Base-by-base conservation (phyloP, 1,284 basidiomycete species). In the Phlebopus sp. region DNA sequence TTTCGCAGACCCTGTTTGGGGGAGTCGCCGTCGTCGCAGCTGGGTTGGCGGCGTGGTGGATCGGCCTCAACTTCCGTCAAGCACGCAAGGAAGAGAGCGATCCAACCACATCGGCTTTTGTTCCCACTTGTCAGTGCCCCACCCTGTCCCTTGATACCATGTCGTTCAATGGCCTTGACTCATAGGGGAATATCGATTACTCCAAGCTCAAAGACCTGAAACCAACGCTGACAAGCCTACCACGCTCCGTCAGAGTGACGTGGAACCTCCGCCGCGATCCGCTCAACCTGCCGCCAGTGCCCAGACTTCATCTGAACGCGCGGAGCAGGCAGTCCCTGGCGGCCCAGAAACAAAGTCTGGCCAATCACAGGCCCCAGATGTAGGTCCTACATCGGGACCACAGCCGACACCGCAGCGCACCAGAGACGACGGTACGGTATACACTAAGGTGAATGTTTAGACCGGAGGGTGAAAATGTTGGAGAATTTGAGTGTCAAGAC, bases 171-270 rank as follows among this genome's bases (percentile, higher is more conserved):
- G 27, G n/a, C 19, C 30, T 27, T 7, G 14, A 5, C 15, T 23
- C 3, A 5, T 30, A 60, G 59, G 57, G 62, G 58, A 60, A 45
- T 44, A 52, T 36, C 59, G 59, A 13, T 51, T 64, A 19, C 15
- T 52, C n/a, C 49, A 60, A 34, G 58, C 57, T 0, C 59, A 63
- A 14, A 46, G 44, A 27, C 38, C 35, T 2, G 46, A 36, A 8
- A 46, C 57, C 18, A 61, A 59, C 15, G 48, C 56, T 0, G 43
- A 31, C 19, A 52, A 30, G 44, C 60, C 62, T 10, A 15, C 39
- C 5, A 49, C 37, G 25, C 40, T 31, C 5, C 32, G 4, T 14
- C 19, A 43, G 9, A 15, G 23, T 18, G 21, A 7, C 7, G 27
- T 47, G 9, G 13, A 46, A 17, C 34, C 48, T 34, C 21, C 25